Base-by-base conservation (phyloP, 164 flowering plant genomes). In the Vitis cinerea region DNA sequence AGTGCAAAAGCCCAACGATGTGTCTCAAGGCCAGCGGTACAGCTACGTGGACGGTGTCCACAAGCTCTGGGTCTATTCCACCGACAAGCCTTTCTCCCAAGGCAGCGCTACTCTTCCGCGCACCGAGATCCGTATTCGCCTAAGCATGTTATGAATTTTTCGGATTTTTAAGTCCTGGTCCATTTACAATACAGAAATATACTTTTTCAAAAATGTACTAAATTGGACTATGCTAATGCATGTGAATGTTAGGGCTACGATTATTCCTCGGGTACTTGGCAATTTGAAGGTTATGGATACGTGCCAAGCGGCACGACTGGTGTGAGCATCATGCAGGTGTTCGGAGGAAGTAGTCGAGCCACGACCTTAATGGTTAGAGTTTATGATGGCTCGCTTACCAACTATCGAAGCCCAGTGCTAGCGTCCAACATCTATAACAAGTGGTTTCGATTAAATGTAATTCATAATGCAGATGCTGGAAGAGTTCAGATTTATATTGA, bases 221-320 rank as follows among this genome's bases (percentile, higher is more conserved):
- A 37, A 37, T 37, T 37, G 44, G 44, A 37, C 0, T 37, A 37
- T 37, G 7, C 7, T 3, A 3, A 6, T 37, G 7, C 7, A 37
- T 37, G 44, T 37, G 44, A 37, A 3, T 37, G 7, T 37, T 58
- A 75, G 80, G 79, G 75, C 6, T 78, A 83, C 50, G 72, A 73
- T 48, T 84, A 82, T 30, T 64, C 73, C 10, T 70, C 72, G 10
- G 79, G 82, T 2, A 74, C 67, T 3, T 75, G 82, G 82, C 79
- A 79, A 66, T 79, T 75, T 48, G 74, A 72, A 56, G 82, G 72
- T 15, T 64, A 64, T 10, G 75, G 66, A 4, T 71, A 74, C 52
- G 70, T 74, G 23, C 78, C 81, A 17, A 31, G 16, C 12, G 76
- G 79, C 16, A 79, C 82, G 12, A 57, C 79, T 1, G 79, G 79